Base-by-base conservation (phyloP, 768 basidiomycete genomes). In the Tricholoma sp. region DNA sequence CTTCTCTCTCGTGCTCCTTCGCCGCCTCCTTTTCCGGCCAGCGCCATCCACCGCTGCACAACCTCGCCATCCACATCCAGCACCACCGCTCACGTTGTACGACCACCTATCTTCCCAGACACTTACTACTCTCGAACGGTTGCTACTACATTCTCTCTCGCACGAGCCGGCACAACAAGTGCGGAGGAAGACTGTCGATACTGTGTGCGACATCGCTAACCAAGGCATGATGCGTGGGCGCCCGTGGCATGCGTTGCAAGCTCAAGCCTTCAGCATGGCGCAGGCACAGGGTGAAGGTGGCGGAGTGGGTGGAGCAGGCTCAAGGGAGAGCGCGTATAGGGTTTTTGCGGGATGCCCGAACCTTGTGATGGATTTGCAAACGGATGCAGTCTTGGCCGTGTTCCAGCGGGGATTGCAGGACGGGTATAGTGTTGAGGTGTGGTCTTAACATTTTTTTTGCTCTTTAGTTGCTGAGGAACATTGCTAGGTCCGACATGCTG, bases 201-300 rank as follows among this genome's bases (percentile, higher is more conserved):
- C 89, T 1, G 78, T 88, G 20, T 84, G 82, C 57, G 91, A 92
- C 62, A 72, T 92, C 29, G 86, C 90, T 6, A 86, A 86, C 54
- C 82, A 88, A 56, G 81, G 82, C 10, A 89, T 92, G 86, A 66
- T 69, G 13, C 79, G 89, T 1, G 91, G 90, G 0, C 70, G 88
- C 8, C 89, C 89, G 2, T 93, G 90, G 90, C 89, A 90, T 64
- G 86, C 85, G 2, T 74, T 92, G 1, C 90, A 91, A 64, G 81
- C 80, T 0, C 86, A 86, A 53, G 76, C 79, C 0, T 91, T 91
- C 63, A 75, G 70, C 47, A 88, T 90, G 86, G 76, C 80, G 0
- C 78, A 80, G 55, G 69, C 64, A 4, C 57, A 51, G 57, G 56
- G 54, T 29, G 56, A 5, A 63, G 70, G 36, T 50, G 57, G 29